Percentiles rank a stretch among this genome's conserved stretches.
These are phyloP conservation scores for Pleomassaria siparia DNA, from an alignment of 2,329 filamentous ascomycete genomes.

Conservation along the genomic window DNA sequence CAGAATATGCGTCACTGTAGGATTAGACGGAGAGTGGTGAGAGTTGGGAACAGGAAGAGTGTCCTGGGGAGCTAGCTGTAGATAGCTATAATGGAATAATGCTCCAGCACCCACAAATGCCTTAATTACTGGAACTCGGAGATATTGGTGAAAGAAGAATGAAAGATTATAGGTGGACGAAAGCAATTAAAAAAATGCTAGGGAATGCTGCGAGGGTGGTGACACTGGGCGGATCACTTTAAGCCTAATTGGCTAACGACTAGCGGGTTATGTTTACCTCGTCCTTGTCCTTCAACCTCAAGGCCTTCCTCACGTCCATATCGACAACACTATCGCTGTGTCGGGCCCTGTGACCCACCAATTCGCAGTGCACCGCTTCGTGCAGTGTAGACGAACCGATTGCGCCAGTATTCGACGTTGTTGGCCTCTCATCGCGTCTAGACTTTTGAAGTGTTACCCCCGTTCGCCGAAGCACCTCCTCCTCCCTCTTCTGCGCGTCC, in stretches of 20 bases:
- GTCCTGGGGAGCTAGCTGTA: not conserved
- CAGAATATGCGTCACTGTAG: not conserved
- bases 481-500: conserved; percentile 35
- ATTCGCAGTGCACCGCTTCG: conserved; percentile 29
- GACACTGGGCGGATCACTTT: conserved; percentile 31
- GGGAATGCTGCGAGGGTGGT: conserved; percentile 27
- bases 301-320: conserved; percentile 29
- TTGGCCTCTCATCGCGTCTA: conserved; percentile 25
- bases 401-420: conserved; percentile 14
- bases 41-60: not conserved
- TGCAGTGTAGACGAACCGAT: conserved; percentile 18
- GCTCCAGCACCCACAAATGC: not conserved
- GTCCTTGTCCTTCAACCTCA: conserved; percentile 17
- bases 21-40: not conserved
- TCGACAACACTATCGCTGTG: conserved; percentile 23
- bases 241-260: conserved; percentile 41
- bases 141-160: too few species aligned
- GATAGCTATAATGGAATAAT: not conserved
- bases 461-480: conserved; percentile 21
- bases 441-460: conserved; percentile 38
- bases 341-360: conserved; percentile 21
- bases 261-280: conserved; percentile 41
- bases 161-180: too few species aligned
- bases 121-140: not conserved
- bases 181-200: too few species aligned